phyloP scores from a whole-genome alignment of 2,329 filamentous ascomycete genomes.

The Pyrenophora tritici-repentis region DNA sequence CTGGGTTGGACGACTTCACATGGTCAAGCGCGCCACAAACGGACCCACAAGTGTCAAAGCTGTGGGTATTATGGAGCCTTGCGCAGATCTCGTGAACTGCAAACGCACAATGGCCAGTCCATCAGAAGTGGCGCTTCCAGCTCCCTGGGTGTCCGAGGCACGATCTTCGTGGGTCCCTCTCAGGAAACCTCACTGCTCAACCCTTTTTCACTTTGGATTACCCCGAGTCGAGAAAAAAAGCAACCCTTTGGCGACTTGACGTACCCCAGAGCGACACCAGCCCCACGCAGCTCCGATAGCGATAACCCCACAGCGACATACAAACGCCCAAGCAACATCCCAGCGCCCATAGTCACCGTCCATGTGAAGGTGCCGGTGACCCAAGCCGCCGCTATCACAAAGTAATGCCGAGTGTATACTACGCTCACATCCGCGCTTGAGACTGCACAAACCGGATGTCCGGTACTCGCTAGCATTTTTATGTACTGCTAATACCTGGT shows the following conservation, averaged over 20 bases:
- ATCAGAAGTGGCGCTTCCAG: conserved; percentile 8
- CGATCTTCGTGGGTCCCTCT: conserved; percentile 1
- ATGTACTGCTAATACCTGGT: conserved; percentile 2
- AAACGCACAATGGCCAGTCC: not conserved
- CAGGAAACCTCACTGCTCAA: not conserved
- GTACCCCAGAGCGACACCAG: too few relatives aligned
- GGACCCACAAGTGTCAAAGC: conserved; percentile 7
- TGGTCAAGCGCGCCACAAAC: not conserved
- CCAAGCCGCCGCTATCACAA: conserved; percentile 3
- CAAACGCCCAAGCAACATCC: conserved; percentile 10
- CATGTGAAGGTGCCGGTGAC: conserved; percentile 3
- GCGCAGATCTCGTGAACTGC: conserved; percentile 6
- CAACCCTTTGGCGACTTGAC: too few relatives aligned
- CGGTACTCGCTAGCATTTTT: conserved; percentile 3
- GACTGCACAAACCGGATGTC: conserved; percentile 5
- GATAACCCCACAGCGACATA: conserved; percentile 6
- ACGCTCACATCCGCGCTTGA: not conserved
- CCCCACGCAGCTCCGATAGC: not conserved
- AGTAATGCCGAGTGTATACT: conserved; percentile 10
- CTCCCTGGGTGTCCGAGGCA: conserved; percentile 1
- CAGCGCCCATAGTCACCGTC: conserved; percentile 3
- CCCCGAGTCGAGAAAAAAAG: too few relatives aligned
- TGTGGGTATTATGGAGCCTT: not conserved
- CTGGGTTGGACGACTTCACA: conserved; percentile 5
- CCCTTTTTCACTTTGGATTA: not conserved